Conservation (phyloP, 2,329 filamentous ascomycete genomes). For the Elsinoe australis region DNA sequence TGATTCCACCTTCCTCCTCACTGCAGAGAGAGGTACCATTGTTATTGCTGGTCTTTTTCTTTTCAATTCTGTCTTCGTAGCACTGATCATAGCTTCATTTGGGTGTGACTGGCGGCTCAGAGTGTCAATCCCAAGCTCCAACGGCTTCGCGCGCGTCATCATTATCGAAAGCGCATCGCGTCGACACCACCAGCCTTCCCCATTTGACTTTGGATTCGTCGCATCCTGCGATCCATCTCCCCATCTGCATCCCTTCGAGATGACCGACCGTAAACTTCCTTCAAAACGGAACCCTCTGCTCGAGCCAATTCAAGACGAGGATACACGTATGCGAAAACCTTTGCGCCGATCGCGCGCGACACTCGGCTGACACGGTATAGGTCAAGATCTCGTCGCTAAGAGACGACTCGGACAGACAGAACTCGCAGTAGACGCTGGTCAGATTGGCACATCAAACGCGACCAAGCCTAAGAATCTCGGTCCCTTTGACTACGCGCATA, state of each 20-base stretch:
- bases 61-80: conserved; percentile 10
- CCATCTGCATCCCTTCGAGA: conserved; percentile 18
- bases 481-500: conserved; percentile 90
- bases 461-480: conserved; percentile 67
- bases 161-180: conserved; percentile 16
- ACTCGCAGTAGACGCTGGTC: conserved; percentile 71
- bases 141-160: conserved; percentile 10
- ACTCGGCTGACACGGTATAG: conserved; percentile 26
- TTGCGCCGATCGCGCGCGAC: background rate
- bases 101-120: background rate
- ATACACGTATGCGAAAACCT: conserved; percentile 48
- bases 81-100: background rate
- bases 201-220: no score
- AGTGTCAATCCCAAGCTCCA: background rate
- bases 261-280: conserved; percentile 42
- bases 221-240: background rate
- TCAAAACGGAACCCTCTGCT: conserved; percentile 59
- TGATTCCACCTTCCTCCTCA: no score
- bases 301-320: conserved; percentile 50
- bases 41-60: background rate
- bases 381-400: conserved; percentile 60
- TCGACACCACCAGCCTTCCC: conserved; percentile 1
- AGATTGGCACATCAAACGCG: conserved; percentile 61
- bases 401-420: conserved; percentile 90
- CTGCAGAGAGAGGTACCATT: no score